These are phyloP conservation scores for Dalbergia cochinchinensis DNA, from an alignment of 306 rosid species.

Conservation along the genomic window DNA sequence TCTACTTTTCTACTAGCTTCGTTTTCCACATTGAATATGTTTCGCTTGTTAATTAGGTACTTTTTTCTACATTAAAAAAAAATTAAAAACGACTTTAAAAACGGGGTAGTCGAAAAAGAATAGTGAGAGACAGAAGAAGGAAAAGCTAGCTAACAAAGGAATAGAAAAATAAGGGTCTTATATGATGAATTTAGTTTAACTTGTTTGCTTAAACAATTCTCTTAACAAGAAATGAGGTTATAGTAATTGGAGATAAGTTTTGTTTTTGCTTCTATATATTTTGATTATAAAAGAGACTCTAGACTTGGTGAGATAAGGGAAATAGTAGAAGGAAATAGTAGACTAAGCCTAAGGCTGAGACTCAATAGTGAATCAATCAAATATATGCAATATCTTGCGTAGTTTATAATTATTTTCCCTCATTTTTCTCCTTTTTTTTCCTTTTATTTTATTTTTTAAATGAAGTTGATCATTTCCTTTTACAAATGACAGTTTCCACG, in stretches of 20 bases:
- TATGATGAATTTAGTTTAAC: neutral
- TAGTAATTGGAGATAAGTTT: neutral
- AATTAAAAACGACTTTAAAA: neutral
- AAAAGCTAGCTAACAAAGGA: neutral
- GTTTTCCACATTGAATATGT: neutral
- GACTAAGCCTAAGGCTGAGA: neutral
- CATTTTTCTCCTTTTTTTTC: neutral
- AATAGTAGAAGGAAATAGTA: too few relatives aligned
- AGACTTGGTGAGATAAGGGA: neutral
- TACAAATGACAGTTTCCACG: neutral
- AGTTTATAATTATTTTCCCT: neutral
- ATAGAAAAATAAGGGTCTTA: neutral
- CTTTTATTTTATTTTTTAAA: neutral
- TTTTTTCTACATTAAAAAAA: constrained; percentile 5
- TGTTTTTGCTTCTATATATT: neutral
- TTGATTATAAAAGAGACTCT: neutral
- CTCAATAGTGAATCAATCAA: neutral
- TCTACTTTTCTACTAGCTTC: constrained; percentile 11
- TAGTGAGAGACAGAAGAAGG: neutral
- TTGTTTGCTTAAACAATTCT: neutral
- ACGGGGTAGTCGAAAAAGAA: neutral
- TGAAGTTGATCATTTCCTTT: neutral
- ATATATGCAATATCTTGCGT: neutral
- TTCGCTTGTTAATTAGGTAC: neutral
- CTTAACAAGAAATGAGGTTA: neutral